A percentile compares a stretch with the other conserved stretches of the same genome.
Conservation (phyloP, 345 rosid genomes). For the Pseudoturritis turrita region DNA sequence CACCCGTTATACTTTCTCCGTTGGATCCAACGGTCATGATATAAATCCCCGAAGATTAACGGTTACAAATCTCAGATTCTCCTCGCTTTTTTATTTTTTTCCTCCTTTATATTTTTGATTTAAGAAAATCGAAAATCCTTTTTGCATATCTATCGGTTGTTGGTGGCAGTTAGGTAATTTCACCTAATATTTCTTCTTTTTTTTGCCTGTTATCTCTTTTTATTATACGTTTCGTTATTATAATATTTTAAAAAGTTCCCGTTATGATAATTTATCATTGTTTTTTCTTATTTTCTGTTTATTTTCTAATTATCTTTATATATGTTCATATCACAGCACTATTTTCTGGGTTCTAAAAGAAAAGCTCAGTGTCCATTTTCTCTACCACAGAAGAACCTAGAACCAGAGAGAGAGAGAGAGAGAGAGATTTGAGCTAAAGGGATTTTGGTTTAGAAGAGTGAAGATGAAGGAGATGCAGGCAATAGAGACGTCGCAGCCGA, state of each 20-base stretch:
- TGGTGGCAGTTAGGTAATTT: constrained; percentile 54
- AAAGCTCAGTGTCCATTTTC: constrained; percentile 18
- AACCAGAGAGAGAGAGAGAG: constrained; percentile 27
- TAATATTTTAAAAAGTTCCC: constrained; percentile 11
- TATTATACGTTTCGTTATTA: not conserved
- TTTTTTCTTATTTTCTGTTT: not conserved
- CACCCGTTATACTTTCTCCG: constrained; percentile 7
- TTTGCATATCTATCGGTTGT: constrained; percentile 25
- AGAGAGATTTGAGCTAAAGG: constrained; percentile 15
- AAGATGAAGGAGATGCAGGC: constrained; percentile 46
- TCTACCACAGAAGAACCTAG: constrained; percentile 31
- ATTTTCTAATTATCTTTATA: constrained; percentile 10
- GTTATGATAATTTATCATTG: not conserved
- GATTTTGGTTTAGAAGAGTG: constrained; percentile 18
- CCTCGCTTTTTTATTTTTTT: not conserved
- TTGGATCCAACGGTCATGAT: constrained; percentile 22
- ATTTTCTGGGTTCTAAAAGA: constrained; percentile 22
- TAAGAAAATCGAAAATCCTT: not conserved
- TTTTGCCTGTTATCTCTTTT: not conserved
- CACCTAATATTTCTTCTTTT: not conserved
- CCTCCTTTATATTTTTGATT: too few species aligned
- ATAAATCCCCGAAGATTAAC: constrained; percentile 3
- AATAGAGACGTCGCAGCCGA: constrained; percentile 42
- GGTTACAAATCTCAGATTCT: constrained; percentile 27
- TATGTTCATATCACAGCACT: constrained; percentile 21